phyloP scores from a whole-genome alignment of 179 eudicot genomes.

The Carnegiea gigantea region DNA sequence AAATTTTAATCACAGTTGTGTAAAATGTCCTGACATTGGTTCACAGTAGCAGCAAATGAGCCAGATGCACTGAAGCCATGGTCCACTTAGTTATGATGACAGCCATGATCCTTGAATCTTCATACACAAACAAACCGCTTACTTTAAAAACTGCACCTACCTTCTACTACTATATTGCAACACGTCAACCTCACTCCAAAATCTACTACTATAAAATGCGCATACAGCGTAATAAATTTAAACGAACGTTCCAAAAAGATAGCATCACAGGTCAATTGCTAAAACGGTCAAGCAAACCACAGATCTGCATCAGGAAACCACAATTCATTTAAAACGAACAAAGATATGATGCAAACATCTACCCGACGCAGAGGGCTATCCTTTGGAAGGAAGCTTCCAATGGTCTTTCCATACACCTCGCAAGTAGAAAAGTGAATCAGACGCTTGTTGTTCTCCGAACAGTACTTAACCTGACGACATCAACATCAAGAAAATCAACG shows the following conservation, averaged over 20 bases:
- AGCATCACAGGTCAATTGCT: neutral
- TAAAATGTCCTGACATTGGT: too few relatives aligned
- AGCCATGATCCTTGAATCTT: neutral
- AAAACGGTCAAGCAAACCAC: constrained; percentile 15
- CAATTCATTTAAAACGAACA: neutral
- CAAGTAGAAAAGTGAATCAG: constrained; percentile 98
- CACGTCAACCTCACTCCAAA: neutral
- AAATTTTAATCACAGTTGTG: neutral
- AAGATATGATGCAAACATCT: neutral
- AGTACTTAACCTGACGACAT: constrained; percentile 75
- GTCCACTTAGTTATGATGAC: neutral
- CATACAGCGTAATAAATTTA: neutral
- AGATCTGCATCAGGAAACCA: constrained; percentile 25
- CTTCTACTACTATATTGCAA: neutral
- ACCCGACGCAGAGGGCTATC: constrained; percentile 95
- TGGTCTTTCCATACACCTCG: constrained; percentile 96
- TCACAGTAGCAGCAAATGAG: neutral
- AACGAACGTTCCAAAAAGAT: neutral
- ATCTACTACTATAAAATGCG: neutral
- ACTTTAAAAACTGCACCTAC: neutral
- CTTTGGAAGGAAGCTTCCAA: constrained; percentile 88
- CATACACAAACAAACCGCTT: neutral
- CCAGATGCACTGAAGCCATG: neutral
- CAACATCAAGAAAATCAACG: constrained; percentile 4
- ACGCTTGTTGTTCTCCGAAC: constrained; percentile 94